Conservation (phyloP, 495 filamentous ascomycete species). For the Hypoxylon fuscum region DNA sequence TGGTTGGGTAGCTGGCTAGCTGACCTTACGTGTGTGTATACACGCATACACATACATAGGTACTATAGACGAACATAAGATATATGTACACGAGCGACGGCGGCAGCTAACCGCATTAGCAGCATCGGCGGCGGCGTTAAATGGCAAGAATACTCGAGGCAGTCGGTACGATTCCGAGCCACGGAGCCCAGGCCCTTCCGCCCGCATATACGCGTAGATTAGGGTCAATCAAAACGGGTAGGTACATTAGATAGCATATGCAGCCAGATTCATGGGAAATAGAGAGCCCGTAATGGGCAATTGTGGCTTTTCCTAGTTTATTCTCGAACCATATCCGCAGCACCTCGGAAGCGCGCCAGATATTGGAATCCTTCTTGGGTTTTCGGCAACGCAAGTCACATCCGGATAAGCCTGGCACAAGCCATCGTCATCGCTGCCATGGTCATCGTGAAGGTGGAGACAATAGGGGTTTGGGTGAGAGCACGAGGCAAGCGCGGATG, state of each 20-base stretch:
- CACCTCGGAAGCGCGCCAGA: conserved; percentile 7
- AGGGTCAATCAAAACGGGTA: no score
- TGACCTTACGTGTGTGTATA: conserved; percentile 11
- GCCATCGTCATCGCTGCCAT: no score
- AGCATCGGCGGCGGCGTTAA: no score
- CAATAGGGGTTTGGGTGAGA: no score
- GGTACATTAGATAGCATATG: no score
- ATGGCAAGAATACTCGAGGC: conserved; percentile 7
- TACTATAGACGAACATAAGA: neutral
- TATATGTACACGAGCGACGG: neutral
- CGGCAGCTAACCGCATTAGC: conserved; percentile 20
- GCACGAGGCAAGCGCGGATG: no score
- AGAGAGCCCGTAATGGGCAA: conserved; percentile 12
- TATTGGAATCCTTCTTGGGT: no score
- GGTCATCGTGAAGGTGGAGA: no score
- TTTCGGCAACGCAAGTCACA: no score
- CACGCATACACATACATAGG: neutral
- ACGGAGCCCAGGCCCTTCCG: conserved; percentile 10
- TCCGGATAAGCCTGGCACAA: no score
- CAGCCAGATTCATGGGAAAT: no score
- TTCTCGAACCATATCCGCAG: conserved; percentile 14
- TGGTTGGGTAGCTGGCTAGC: no score
- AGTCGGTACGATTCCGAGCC: conserved; percentile 18
- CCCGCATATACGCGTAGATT: neutral
- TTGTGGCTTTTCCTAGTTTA: conserved; percentile 12